Conservation (phyloP, 306 rosid genomes). For the Clitoria ternatea region DNA sequence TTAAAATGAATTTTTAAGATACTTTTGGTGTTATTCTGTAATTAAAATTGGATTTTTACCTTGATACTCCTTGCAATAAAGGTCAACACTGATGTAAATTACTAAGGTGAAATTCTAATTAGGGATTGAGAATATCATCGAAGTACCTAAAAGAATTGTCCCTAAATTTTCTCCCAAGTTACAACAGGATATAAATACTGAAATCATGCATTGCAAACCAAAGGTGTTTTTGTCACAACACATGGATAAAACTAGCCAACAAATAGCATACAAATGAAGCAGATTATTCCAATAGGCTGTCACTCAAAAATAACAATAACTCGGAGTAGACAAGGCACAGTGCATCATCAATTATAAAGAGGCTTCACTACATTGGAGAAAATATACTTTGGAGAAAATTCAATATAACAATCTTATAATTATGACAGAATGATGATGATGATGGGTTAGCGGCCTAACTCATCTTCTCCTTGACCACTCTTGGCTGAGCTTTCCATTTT, state of each 20-base stretch:
- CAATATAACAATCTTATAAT: not conserved
- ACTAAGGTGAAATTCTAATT: too few relatives aligned
- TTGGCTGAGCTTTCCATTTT: constrained; percentile 23
- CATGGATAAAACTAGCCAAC: constrained; percentile 5
- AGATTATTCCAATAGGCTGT: constrained; percentile 21
- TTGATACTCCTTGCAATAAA: too few relatives aligned
- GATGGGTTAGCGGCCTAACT: constrained; percentile 15
- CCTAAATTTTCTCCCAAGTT: too few relatives aligned
- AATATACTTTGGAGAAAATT: constrained; percentile 6
- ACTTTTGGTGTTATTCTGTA: too few relatives aligned
- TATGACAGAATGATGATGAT: not conserved
- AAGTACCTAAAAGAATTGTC: too few relatives aligned
- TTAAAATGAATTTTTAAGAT: too few relatives aligned
- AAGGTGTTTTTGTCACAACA: not conserved
- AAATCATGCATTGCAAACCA: constrained; percentile 24
- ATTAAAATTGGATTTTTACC: too few relatives aligned
- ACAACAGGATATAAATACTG: not conserved
- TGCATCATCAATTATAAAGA: not conserved
- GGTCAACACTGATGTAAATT: too few relatives aligned
- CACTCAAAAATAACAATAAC: constrained; percentile 10
- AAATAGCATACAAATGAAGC: constrained; percentile 22
- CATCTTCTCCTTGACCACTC: constrained; percentile 28
- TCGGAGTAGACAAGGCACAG: not conserved
- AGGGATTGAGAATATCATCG: too few relatives aligned
- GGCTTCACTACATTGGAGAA: constrained; percentile 22